These are phyloP conservation scores for Chlorella sp. DNA, from an alignment of 139 green algal species.

Conservation along the genomic window DNA sequence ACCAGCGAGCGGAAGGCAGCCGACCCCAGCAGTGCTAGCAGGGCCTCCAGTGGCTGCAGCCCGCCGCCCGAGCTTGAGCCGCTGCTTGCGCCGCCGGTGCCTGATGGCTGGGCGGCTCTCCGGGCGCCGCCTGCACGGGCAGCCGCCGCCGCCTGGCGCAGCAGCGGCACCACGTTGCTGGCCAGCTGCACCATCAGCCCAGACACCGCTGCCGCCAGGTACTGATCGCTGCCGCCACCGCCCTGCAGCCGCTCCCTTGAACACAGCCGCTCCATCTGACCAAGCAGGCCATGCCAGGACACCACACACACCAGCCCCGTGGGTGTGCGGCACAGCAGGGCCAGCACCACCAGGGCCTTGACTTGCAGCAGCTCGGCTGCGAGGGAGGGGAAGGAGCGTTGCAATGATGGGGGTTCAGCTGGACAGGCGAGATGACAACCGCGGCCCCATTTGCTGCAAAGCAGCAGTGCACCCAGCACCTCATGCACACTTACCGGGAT, in stretches of 20 bases:
- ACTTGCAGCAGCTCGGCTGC: conserved; percentile 60
- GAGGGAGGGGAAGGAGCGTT: background rate
- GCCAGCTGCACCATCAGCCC: conserved; percentile 10
- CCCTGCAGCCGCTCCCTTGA: background rate
- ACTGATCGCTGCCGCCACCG: conserved; percentile 3
- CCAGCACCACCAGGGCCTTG: conserved; percentile 72
- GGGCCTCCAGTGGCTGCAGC: conserved; percentile 55
- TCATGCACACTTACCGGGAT: background rate
- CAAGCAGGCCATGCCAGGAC: conserved; percentile 12
- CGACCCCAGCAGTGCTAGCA: conserved; percentile 77
- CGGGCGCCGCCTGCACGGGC: background rate
- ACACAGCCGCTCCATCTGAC: conserved; percentile 11
- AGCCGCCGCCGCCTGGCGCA: conserved; percentile 2
- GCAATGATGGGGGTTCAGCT: too few species aligned
- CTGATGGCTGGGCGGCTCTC: background rate
- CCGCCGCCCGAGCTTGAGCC: conserved; percentile 8
- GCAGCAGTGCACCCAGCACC: too few species aligned
- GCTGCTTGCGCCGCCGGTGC: background rate
- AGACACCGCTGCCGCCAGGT: conserved; percentile 8
- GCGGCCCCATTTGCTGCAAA: too few species aligned
- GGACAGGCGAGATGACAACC: too few species aligned
- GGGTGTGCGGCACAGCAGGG: conserved; percentile 55
- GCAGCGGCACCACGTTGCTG: conserved; percentile 10
- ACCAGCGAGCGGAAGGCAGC: conserved; percentile 59
- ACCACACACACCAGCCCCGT: background rate